Base-by-base conservation (phyloP, 78 protist species). In the Dictyostelium citrinum region DNA sequence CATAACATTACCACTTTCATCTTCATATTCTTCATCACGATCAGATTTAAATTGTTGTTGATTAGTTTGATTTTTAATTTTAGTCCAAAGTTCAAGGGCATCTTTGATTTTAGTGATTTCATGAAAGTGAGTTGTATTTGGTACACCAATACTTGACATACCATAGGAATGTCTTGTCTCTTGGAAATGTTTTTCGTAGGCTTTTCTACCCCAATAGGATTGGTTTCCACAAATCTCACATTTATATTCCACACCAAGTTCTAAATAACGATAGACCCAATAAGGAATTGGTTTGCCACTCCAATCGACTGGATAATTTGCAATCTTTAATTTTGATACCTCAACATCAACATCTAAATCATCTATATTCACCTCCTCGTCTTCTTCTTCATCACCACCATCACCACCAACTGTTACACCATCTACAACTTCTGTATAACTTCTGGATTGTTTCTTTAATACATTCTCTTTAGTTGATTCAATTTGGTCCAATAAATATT, bases 201-300 rank as follows among this genome's bases (percentile, higher is more conserved):
- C 93, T 61, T 95, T 86, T 70, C 97, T 97, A 11, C 99, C 99
- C 94, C 95, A 85, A 92, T 98, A 99, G 5, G 97, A 43, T 46
- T 74, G 83, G 77, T 97, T 90, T 3, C 99, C 99, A 96, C 99
- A 99, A 60, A 99, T 99, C 58, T 99, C 99, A 75, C 99, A 99
- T 68, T 90, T 95, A 90, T 96, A 98, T 61, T 96, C 96, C 14
- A 97, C 96, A 80, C 96, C 96, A 78, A 99, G 96, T 5, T 99
- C 99, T 67, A 98, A 97, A 58, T 97, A 93, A 71, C 98, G 97
- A 85, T 97, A 99, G 10, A 99, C 96, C 99, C 99, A 99, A 82
- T 95, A 97, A 10, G 99, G 99, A n/a, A 99, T 98, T 10, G 99
- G 99, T 96, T 98, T 96, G 49, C 99, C 99, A 77, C 98, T 99